Conservation (phyloP, 208 protist species). For the Trypanosoma boissoni region DNA sequence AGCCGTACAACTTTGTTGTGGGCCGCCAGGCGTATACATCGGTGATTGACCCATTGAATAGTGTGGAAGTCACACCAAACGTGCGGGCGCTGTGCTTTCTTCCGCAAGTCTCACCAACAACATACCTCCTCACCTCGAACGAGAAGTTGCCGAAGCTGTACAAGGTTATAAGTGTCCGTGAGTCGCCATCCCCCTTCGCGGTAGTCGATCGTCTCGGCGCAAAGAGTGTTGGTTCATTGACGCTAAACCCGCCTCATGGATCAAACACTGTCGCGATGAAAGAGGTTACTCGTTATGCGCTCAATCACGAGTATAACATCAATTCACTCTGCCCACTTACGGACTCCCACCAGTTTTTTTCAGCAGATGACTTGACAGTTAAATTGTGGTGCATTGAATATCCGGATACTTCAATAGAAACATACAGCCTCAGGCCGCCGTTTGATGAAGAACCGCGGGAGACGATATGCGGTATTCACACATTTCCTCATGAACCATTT, state of each 20-base stretch:
- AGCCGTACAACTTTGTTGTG: constrained; percentile 64
- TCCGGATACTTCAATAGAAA: constrained; percentile 80
- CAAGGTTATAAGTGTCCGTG: constrained; percentile 67
- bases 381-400: constrained; percentile 88
- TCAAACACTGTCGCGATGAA: constrained; percentile 59
- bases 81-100: constrained; percentile 77
- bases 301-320: constrained; percentile 87
- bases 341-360: constrained; percentile 78
- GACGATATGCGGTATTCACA: constrained; percentile 52
- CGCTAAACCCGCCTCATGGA: constrained; percentile 30
- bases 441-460: constrained; percentile 57
- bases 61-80: constrained; percentile 69
- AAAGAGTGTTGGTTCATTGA: constrained; percentile 37
- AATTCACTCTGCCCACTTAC: constrained; percentile 71
- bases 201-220: constrained; percentile 65
- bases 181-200: constrained; percentile 56
- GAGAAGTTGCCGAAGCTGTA: constrained; percentile 86
- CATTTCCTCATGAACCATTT: constrained; percentile 80
- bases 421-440: constrained; percentile 58
- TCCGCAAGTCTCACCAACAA: constrained; percentile 48
- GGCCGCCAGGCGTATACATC: constrained; percentile 74
- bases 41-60: constrained; percentile 87
- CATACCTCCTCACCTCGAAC: constrained; percentile 78
- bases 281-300: constrained; percentile 62
- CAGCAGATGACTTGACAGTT: constrained; percentile 79